Evolutionary conservation across 495 filamentous ascomycete species (phyloP), one percentile per base, ranked within the genome.

Genomic region (Eremomyces bilateralis): DNA sequence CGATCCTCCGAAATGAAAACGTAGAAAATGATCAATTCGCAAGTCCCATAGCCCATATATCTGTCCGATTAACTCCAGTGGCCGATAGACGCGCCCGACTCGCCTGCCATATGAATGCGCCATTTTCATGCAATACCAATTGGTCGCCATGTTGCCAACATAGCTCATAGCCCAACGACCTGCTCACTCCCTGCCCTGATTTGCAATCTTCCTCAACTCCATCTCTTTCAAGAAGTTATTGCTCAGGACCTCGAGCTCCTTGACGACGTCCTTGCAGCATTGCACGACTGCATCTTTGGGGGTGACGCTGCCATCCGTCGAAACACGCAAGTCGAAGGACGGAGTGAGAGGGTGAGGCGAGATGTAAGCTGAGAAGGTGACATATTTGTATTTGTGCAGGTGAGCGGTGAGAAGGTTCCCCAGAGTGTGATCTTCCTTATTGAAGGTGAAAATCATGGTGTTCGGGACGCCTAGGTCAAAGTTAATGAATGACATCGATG

Each of bases 371-470:
- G 81, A 71, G 57, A 92, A 88, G 40, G 69, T 54, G 37, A 95
- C 80, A 49, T 91, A 69, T 8, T 64, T 59, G 34, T 73, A 73
- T 49, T 79, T 71, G 46, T 80, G 64, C 30, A 95, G 76, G 40
- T 80, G 77, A 35, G 73, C 67, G 37, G 72, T 68, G 28, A 99
- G 67, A 39, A 95, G 64, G 51, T 95, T 94, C 38, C 72, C 88
- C 29, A 99, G 65, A 1, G 90, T 95, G 56, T 95, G 88, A 50
- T 99, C 90, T 51, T 99, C 90, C 55, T 92, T 94, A 52, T 80
- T 73, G 58, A 99, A 76, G 35, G 73, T 76, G 61, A 99, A 95
- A 51, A 91, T 76, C 13, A 82, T 75, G 44, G 70, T 63, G 60
- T 90, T 67, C 45, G 84, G 61, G 66, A 73, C 77, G 41, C 84